A percentile compares a stretch with the other conserved stretches of the same genome.
phyloP scores from a whole-genome alignment of 306 rosid genomes.

The Prunus armeniaca region DNA sequence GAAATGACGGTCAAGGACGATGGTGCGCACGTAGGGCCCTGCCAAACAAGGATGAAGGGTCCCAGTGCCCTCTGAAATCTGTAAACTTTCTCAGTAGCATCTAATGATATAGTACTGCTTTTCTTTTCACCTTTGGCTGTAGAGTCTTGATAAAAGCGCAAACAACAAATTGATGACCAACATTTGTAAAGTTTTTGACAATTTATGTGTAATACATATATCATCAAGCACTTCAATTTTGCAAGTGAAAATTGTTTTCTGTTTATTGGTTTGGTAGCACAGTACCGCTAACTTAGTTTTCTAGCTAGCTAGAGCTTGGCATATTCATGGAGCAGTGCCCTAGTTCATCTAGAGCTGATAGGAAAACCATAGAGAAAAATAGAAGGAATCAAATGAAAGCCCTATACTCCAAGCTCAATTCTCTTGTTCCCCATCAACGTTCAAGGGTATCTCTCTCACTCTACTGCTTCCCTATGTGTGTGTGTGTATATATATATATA shows the following conservation, averaged over 20 bases:
- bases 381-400: constrained; percentile 73
- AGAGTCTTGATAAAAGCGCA: neutral
- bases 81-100: neutral
- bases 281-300: neutral
- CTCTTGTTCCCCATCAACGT: constrained; percentile 55
- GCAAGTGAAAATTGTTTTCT: neutral
- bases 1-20: neutral
- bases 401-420: constrained; percentile 50
- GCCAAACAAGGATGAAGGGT: neutral
- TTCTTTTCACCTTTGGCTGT: neutral
- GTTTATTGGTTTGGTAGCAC: neutral
- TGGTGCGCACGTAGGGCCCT: neutral
- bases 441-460: constrained; percentile 32
- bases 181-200: neutral
- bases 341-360: constrained; percentile 51
- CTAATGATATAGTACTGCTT: neutral
- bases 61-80: neutral
- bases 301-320: neutral
- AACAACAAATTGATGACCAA: neutral
- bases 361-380: constrained; percentile 56
- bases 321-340: constrained; percentile 27
- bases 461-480: neutral
- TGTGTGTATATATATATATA: neutral
- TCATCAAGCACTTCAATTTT: neutral
- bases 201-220: neutral